Base-by-base conservation (phyloP, 2,329 filamentous ascomycete genomes). In the Blastomyces silverae region DNA sequence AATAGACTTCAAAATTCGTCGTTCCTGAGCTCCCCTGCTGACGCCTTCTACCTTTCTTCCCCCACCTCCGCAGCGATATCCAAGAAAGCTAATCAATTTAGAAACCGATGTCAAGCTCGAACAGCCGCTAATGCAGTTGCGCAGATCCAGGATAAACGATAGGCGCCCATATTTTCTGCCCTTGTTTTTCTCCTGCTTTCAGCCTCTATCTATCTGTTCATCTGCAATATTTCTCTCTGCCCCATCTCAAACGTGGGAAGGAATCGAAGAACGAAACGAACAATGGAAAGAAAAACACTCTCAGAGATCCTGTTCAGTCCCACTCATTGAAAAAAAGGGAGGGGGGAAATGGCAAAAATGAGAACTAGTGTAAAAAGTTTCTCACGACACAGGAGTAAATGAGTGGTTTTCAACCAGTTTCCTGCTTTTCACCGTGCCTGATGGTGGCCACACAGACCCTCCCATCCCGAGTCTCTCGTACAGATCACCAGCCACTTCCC, bases 41-140 rank as follows among this genome's bases (percentile, higher is more conserved):
- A 8, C 44, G 13, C n/a, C 53, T n/a, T 56, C 10, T 20, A 2
- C 28, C 25, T 20, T 8, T 37, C 53, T n/a, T 10, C 53, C 28
- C 25, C 50, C 22, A 13, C 13, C 22, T 25, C 1, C n/a, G 15
- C 28, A 28, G 50, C 8, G 50, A 55, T 55, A 7, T 55, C 25
- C 25, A 20, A 34, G 25, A 55, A 55, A 20, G 25, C 10, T 53
- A 53, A 28, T 53, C 50, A 6, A 28, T 31, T 52, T 31, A 25
- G 44, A 31, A 53, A 13, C 15, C 15, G 34, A 34, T 55, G 11
- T 20, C 28, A 55, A 17, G 28, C 8, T 56, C 28, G 31, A 56
- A n/a, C 17, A 37, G 53, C n/a, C 48, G 22, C 53, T 56, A 56
- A 37, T 34, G 53, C 53, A 56, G 17, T 56, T 17, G n/a, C 31